Percentiles rank a stretch among this genome's conserved stretches.
phyloP scores from a whole-genome alignment of 371 early-diverging fungal genomes.

The Rhizomucor miehei region DNA sequence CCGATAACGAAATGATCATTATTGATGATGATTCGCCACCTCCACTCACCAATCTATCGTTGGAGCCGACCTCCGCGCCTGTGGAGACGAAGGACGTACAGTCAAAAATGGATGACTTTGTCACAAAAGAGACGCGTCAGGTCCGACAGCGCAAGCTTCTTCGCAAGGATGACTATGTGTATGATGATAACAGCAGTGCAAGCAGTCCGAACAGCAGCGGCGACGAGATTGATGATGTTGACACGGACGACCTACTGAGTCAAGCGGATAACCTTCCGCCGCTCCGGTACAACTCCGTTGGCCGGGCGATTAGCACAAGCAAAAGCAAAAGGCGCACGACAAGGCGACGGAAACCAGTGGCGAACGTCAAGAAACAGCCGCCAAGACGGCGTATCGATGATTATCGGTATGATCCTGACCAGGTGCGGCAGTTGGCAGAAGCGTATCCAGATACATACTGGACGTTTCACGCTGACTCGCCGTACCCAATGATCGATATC shows the following conservation, averaged over 20 bases:
- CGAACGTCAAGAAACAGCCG: not conserved
- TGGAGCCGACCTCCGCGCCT: not conserved
- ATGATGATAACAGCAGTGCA: conserved; percentile 4
- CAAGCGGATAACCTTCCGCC: conserved; percentile 13
- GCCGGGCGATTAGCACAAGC: not conserved
- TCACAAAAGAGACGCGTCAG: conserved; percentile 10
- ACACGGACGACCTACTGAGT: conserved; percentile 16
- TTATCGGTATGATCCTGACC: conserved; percentile 35
- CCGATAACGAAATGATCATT: conserved; percentile 23
- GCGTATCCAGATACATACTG: conserved; percentile 19
- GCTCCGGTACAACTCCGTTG: conserved; percentile 7
- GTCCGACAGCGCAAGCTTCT: conserved; percentile 4
- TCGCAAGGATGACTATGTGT: conserved; percentile 6
- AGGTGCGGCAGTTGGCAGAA: conserved; percentile 43
- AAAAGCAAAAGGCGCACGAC: conserved; percentile 3
- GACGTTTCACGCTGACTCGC: conserved; percentile 20
- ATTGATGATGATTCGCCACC: conserved; percentile 18
- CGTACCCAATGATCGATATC: conserved; percentile 18
- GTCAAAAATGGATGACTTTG: conserved; percentile 6
- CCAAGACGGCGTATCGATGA: conserved; percentile 6
- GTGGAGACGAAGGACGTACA: not conserved
- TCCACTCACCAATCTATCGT: conserved; percentile 5
- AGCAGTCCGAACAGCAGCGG: conserved; percentile 3
- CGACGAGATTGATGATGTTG: conserved; percentile 15
- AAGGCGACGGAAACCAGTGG: not conserved